Percentiles rank a stretch among this genome's conserved stretches.
phyloP scores from a whole-genome alignment of 345 rosid genomes.

The Pistacia integerrima region DNA sequence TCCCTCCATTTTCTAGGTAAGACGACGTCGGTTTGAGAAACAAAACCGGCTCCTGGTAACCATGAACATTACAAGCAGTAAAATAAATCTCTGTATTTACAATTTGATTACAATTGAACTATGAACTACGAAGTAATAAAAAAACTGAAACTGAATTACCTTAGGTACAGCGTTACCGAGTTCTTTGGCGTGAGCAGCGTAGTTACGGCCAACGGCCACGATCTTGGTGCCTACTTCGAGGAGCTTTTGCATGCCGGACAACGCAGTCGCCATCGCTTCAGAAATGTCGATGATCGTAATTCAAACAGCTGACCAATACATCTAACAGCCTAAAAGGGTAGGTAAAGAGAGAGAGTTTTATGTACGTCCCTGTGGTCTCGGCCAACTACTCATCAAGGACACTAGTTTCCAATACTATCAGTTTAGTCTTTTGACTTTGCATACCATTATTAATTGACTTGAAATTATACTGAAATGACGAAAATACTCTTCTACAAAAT shows the following conservation, averaged over 20 bases:
- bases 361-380: too few species aligned
- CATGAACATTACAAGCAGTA: background rate
- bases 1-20: constrained; percentile 82
- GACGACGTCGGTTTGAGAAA: constrained; percentile 95
- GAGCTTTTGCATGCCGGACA: constrained; percentile 51
- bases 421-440: too few species aligned
- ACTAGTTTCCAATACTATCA: too few species aligned
- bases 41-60: constrained; percentile 71
- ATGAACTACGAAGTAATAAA: background rate
- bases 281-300: background rate
- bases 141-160: constrained; percentile 32
- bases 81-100: background rate
- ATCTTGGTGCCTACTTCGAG: constrained; percentile 79
- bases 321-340: too few species aligned
- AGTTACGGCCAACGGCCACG: constrained; percentile 96
- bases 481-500: too few species aligned
- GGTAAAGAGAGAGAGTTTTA: too few species aligned
- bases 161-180: constrained; percentile 92
- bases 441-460: too few species aligned
- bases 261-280: constrained; percentile 38
- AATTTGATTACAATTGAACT: background rate
- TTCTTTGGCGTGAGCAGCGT: constrained; percentile 93
- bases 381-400: too few species aligned
- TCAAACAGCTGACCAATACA: too few species aligned
- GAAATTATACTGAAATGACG: too few species aligned